phyloP scores from a whole-genome alignment of 768 basidiomycete genomes.

The Russula griseocarnosa region DNA sequence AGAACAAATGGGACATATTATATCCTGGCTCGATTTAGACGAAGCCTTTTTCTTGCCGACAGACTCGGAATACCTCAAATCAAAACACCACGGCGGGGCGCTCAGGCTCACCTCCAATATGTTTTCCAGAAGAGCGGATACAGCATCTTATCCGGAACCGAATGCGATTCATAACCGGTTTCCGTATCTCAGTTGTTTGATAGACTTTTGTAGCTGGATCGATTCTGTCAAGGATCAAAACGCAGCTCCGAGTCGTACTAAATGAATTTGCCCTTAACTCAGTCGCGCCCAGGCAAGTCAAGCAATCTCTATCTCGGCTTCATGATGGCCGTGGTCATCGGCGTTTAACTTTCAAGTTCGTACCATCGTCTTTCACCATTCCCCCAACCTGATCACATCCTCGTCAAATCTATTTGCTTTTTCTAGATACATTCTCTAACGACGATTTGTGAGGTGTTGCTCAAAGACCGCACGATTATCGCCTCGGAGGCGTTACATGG shows the following conservation, averaged over 20 bases:
- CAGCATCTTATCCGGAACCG: conserved; percentile 37
- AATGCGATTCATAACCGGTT: conserved; percentile 25
- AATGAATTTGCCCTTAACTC: not conserved
- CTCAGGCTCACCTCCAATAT: conserved; percentile 36
- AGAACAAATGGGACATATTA: conserved; percentile 36
- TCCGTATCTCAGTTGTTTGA: not conserved
- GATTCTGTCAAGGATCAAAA: conserved; percentile 29
- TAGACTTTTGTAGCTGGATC: conserved; percentile 34
- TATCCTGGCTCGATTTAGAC: conserved; percentile 38
- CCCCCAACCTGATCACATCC: conserved; percentile 13
- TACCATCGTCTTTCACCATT: not conserved
- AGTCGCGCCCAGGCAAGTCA: conserved; percentile 22
- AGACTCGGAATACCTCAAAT: conserved; percentile 37
- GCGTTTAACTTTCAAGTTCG: conserved; percentile 64
- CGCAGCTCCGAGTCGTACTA: too few relatives aligned
- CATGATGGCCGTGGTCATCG: conserved; percentile 55
- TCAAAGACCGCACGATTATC: conserved; percentile 74
- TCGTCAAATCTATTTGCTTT: not conserved
- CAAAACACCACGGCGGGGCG: too few relatives aligned
- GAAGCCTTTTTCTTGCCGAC: conserved; percentile 38
- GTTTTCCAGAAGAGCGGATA: conserved; percentile 40
- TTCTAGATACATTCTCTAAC: conserved; percentile 48
- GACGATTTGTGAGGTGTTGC: conserved; percentile 53
- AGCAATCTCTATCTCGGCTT: conserved; percentile 44
- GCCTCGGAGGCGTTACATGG: conserved; percentile 79